Evolutionary conservation across 2,329 filamentous ascomycete species (phyloP), one percentile per base, ranked within the genome.

Genomic region (Tothia fuscella): DNA sequence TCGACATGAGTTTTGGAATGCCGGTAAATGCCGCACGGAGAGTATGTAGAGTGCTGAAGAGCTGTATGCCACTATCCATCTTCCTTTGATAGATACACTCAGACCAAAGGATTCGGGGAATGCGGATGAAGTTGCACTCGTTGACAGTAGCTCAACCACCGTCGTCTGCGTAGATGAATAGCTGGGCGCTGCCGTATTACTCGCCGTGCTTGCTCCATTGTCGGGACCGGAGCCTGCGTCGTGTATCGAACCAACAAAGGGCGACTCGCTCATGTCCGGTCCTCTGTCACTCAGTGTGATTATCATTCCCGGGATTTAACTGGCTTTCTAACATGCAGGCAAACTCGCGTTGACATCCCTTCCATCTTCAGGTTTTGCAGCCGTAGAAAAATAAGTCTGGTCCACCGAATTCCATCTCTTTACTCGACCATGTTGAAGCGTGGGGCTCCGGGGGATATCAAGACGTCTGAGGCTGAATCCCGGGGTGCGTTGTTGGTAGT

Each of bases 91-190:
- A 2, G 84, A 89, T 44, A 83, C 74, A 49, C 72, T 76, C 56
- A 89, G 89, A 46, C 82, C 80, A 63, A 91, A 82, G 40, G 82
- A 82, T 57, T 91, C 84, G 24, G 83, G 84, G 46, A 78, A 79
- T 5, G 72, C 70, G n/a, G 82, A 85, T 1, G 82, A 86, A 57
- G 80, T 86, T 52, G 83, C 82, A n/a, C 80, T 85, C 36, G 78
- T 82, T 36, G 82, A 88, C n/a, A 88, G 76, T 40, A 91, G 65
- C 51, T 79, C 84, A 51, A 91, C 71, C 20, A 80, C 64, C 2
- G 80, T 88, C 20, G 44, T 46, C 29, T 31, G 20, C 22, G 35
- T 37, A 14, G 35, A 37, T 12, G 22, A 21, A 7, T 37, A 21
- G 16, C 28, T 16, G 12, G 35, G 28, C 5, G 28, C 13, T 16